phyloP scores from a whole-genome alignment of 352 stramenopile genomes.

The Hyaloperonospora brassicae region DNA sequence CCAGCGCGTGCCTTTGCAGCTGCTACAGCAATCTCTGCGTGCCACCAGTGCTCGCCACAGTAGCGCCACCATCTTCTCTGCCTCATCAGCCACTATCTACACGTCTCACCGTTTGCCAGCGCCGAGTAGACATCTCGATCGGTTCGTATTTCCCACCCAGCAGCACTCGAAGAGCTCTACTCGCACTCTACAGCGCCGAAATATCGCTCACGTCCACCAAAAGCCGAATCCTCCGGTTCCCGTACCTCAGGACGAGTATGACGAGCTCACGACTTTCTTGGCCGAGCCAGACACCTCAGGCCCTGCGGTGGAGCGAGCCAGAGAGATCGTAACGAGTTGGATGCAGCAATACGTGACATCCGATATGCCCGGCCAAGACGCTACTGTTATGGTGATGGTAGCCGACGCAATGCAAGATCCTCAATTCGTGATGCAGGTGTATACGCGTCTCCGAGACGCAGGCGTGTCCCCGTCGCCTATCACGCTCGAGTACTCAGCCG shows the following conservation, averaged over 20 bases:
- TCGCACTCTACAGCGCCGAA: slow-evolving; percentile 10
- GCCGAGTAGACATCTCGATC: slow-evolving; percentile 7
- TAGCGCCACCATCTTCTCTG: background rate
- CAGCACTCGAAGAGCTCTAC: slow-evolving; percentile 1
- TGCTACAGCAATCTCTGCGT: slow-evolving; percentile 19
- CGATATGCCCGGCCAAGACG: slow-evolving; percentile 60
- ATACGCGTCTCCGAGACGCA: slow-evolving; percentile 43
- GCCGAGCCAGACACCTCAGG: slow-evolving; percentile 34
- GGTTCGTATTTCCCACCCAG: background rate
- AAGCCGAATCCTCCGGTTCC: slow-evolving; percentile 1
- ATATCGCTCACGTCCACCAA: slow-evolving; percentile 14
- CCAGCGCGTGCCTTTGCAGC: slow-evolving; percentile 12
- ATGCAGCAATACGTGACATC: slow-evolving; percentile 57
- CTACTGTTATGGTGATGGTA: slow-evolving; percentile 75
- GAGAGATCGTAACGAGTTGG: slow-evolving; percentile 38
- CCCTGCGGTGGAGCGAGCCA: slow-evolving; percentile 23
- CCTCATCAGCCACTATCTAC: slow-evolving; percentile 6
- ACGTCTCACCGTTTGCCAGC: slow-evolving; percentile 4
- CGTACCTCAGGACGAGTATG: slow-evolving; percentile 43
- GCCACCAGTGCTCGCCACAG: background rate
- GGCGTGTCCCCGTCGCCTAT: slow-evolving; percentile 55
- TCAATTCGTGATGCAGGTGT: slow-evolving; percentile 52
- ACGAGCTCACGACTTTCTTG: slow-evolving; percentile 56
- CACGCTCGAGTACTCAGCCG: slow-evolving; percentile 56
- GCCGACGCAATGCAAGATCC: slow-evolving; percentile 49